These are phyloP conservation scores for Xylaria sp. DNA, from an alignment of 2,329 filamentous ascomycete genomes.

Conservation along the genomic window DNA sequence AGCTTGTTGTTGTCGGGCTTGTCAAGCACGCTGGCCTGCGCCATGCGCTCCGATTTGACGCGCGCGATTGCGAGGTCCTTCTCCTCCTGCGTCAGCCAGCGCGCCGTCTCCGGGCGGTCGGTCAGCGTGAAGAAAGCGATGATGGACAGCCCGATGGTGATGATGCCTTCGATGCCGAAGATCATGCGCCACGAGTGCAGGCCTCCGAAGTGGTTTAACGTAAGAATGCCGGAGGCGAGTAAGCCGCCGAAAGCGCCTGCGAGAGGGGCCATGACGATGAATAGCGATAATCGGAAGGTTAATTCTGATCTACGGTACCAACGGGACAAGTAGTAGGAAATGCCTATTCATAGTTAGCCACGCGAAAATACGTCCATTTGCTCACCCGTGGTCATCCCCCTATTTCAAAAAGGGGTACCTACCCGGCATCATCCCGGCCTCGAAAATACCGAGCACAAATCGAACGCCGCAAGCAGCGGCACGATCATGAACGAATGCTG, in stretches of 20 bases:
- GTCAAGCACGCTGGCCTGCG: constrained; percentile 71
- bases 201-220: constrained; percentile 62
- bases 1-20: constrained; percentile 69
- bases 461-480: constrained; percentile 67
- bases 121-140: constrained; percentile 73
- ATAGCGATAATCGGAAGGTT: constrained; percentile 73
- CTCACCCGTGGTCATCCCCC: not conserved
- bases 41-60: constrained; percentile 75
- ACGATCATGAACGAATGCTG: constrained; percentile 70
- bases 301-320: constrained; percentile 79
- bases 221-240: constrained; percentile 72
- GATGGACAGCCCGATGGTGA: constrained; percentile 63
- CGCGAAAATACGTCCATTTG: not conserved
- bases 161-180: constrained; percentile 60
- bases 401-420: not conserved
- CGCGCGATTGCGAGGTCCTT: constrained; percentile 74
- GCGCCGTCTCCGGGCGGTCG: constrained; percentile 74
- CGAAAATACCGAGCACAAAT: constrained; percentile 75
- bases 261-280: constrained; percentile 76
- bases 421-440: constrained; percentile 77
- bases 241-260: constrained; percentile 78
- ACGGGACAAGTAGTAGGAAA: constrained; percentile 77
- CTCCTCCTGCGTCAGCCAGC: constrained; percentile 73
- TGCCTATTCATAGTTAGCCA: constrained; percentile 52
- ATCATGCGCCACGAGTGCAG: constrained; percentile 49